Evolutionary conservation across 257 asterid species (phyloP).

Genomic region (Solanum medicagineum): DNA sequence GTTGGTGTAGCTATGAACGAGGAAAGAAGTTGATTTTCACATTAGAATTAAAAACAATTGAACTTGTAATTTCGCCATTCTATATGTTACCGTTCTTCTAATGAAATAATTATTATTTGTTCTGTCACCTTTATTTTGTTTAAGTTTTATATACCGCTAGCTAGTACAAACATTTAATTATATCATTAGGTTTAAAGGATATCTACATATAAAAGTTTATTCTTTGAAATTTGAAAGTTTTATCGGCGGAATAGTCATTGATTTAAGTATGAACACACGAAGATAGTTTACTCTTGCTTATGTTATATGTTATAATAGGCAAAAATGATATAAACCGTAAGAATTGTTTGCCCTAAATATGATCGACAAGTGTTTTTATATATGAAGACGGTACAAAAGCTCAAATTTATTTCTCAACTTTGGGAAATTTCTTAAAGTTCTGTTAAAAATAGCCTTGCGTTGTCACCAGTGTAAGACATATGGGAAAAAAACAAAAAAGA

Average conservation of each 20-base stretch:
- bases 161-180: too few species aligned
- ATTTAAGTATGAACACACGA: too few species aligned
- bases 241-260: too few species aligned
- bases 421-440: not conserved
- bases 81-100: not conserved
- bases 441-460: not conserved
- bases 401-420: not conserved
- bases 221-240: not conserved
- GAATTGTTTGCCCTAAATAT: not conserved
- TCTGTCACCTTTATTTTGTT: not conserved
- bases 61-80: not conserved
- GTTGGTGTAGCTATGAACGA: not conserved
- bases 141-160: not conserved
- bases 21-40: not conserved
- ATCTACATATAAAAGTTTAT: not conserved
- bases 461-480: not conserved
- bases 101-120: not conserved
- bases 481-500: not conserved
- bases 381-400: not conserved
- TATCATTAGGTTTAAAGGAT: too few species aligned
- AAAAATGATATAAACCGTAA: not conserved
- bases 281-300: not conserved
- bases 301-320: not conserved
- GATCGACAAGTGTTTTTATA: not conserved
- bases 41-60: not conserved